These are phyloP conservation scores for Cryptococcus neoformans DNA, from an alignment of 1,284 basidiomycete genomes.

Conservation along the genomic window DNA sequence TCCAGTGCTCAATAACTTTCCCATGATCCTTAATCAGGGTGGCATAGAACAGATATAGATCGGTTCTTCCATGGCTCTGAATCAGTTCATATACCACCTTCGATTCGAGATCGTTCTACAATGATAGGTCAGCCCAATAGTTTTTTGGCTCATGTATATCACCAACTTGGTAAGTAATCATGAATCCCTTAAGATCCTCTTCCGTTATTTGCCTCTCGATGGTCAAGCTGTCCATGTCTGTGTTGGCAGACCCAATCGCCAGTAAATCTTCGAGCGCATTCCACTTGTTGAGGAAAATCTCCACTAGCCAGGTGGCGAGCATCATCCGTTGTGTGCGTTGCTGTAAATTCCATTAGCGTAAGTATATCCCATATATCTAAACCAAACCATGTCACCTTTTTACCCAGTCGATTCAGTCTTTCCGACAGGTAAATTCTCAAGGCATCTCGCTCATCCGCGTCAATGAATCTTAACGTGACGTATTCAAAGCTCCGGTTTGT, in stretches of 20 bases:
- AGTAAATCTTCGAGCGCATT: constrained; percentile 85
- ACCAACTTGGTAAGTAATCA: constrained; percentile 78
- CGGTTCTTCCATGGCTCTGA: constrained; percentile 84
- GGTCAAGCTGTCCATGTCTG: constrained; percentile 80
- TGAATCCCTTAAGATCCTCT: constrained; percentile 87
- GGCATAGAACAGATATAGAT: constrained; percentile 90
- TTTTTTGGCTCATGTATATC: neutral
- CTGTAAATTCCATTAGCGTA: constrained; percentile 50
- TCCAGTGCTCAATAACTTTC: constrained; percentile 88
- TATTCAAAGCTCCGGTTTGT: constrained; percentile 88
- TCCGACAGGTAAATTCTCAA: constrained; percentile 86
- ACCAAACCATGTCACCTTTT: constrained; percentile 57
- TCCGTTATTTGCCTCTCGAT: constrained; percentile 80
- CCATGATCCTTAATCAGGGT: constrained; percentile 74
- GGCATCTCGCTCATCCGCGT: constrained; percentile 87
- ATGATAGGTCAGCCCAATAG: neutral
- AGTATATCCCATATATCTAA: neutral
- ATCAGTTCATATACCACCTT: constrained; percentile 89
- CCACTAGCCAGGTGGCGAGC: constrained; percentile 97
- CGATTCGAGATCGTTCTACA: constrained; percentile 75
- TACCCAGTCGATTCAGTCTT: constrained; percentile 75
- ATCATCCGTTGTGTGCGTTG: constrained; percentile 94
- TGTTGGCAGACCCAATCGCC: constrained; percentile 69
- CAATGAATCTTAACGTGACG: constrained; percentile 85
- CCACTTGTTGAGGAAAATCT: constrained; percentile 95